phyloP scores from a whole-genome alignment of 192 early-diverging fungal species.

The Geosiphon pyriformis region DNA sequence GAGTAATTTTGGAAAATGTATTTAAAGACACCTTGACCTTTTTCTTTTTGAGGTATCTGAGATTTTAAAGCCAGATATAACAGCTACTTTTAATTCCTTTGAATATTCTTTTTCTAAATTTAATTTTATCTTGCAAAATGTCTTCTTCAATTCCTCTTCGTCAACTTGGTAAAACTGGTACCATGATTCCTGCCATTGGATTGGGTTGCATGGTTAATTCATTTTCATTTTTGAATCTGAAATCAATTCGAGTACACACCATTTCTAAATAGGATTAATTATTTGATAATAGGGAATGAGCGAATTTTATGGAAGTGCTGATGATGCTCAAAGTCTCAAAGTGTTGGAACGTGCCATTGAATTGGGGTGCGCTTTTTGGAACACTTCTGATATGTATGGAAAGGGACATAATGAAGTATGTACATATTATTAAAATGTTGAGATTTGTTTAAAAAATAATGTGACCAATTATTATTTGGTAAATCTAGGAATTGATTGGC shows the following conservation, averaged over 20 bases:
- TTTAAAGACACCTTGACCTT: too few relatives aligned
- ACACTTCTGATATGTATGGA: constrained; percentile 57
- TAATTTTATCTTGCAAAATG: constrained; percentile 11
- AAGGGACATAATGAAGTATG: constrained; percentile 46
- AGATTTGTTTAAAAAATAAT: background rate
- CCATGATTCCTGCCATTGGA: constrained; percentile 31
- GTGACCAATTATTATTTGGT: constrained; percentile 8
- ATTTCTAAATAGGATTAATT: constrained; percentile 15
- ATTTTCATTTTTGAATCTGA: background rate
- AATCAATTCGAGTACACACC: too few relatives aligned
- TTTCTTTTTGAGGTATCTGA: too few relatives aligned
- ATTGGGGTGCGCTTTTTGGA: constrained; percentile 51
- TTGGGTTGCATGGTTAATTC: constrained; percentile 36
- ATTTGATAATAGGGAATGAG: constrained; percentile 32
- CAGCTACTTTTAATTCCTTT: too few relatives aligned
- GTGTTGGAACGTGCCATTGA: constrained; percentile 45
- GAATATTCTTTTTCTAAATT: too few relatives aligned
- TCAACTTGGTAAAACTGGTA: constrained; percentile 33
- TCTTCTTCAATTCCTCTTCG: constrained; percentile 3
- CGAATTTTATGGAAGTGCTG: constrained; percentile 30
- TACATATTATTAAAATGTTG: background rate
- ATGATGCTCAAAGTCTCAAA: constrained; percentile 34
- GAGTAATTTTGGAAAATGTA: too few relatives aligned
- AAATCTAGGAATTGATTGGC: constrained; percentile 31
- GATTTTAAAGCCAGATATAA: too few relatives aligned